Conservation (phyloP, 2,329 filamentous ascomycete species). For the Polychaeton citri region DNA sequence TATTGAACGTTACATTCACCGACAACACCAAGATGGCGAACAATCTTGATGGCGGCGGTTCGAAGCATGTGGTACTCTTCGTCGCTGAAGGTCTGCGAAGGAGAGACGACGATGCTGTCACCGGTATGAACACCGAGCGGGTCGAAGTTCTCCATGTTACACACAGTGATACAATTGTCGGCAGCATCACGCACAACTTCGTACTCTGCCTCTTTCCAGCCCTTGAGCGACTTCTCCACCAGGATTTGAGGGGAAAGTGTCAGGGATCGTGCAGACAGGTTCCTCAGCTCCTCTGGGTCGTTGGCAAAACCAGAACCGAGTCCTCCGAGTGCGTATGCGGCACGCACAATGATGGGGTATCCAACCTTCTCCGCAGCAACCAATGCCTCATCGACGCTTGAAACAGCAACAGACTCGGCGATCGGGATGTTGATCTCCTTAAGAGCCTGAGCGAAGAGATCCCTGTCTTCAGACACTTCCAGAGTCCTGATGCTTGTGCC, state of each 20-base stretch:
- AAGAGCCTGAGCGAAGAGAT: constrained; percentile 87
- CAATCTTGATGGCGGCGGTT: constrained; percentile 93
- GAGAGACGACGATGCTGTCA: constrained; percentile 96
- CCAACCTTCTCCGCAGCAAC: constrained; percentile 75
- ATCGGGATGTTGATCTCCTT: constrained; percentile 97
- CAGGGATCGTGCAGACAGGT: constrained; percentile 83
- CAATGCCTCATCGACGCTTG: constrained; percentile 82
- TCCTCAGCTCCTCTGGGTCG: constrained; percentile 83
- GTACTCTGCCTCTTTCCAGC: constrained; percentile 99
- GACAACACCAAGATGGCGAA: constrained; percentile 90
- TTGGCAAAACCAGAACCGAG: constrained; percentile 92
- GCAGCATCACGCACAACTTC: constrained; percentile 93
- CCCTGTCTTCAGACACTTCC: constrained; percentile 89
- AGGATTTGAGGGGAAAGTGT: constrained; percentile 92
- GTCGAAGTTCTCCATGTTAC: constrained; percentile 99
- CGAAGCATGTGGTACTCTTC: constrained; percentile 99
- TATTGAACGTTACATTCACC: constrained; percentile 99
- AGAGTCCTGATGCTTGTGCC: constrained; percentile 91
- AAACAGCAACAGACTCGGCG: constrained; percentile 86
- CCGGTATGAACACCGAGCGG: constrained; percentile 95
- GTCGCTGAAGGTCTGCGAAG: constrained; percentile 90
- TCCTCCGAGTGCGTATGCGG: constrained; percentile 90
- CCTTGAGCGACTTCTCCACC: constrained; percentile 96
- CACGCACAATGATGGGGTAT: constrained; percentile 96
- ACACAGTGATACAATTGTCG: constrained; percentile 98